phyloP scores from a whole-genome alignment of 805 yeast genomes.

The Zygotorulaspora chibaensis region DNA sequence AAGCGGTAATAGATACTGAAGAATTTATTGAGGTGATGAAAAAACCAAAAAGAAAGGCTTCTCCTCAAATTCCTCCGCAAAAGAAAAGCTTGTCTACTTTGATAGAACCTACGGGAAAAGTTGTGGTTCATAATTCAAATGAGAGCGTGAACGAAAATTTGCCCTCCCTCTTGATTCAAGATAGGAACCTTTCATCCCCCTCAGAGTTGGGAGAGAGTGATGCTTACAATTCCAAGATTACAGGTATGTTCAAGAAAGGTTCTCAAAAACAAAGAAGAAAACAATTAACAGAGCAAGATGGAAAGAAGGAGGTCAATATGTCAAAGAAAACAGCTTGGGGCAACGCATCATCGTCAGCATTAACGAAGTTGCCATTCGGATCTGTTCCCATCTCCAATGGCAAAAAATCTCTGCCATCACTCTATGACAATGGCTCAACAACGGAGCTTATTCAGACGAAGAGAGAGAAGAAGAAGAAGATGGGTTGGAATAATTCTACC shows the following conservation, averaged over 20 bases:
- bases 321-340: slow-evolving; percentile 26
- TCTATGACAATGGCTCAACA: slow-evolving; percentile 13
- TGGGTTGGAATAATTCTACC: slow-evolving; percentile 3
- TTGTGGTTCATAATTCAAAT: slow-evolving; percentile 16
- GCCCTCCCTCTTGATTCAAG: slow-evolving; percentile 15
- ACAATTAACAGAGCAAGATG: slow-evolving; percentile 6
- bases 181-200: background rate
- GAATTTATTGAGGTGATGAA: slow-evolving; percentile 22
- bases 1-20: slow-evolving; percentile 14
- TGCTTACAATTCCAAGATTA: slow-evolving; percentile 10
- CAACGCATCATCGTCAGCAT: slow-evolving; percentile 5
- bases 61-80: slow-evolving; percentile 2
- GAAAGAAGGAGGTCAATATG: background rate
- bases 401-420: slow-evolving; percentile 21
- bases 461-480: slow-evolving; percentile 7
- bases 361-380: background rate
- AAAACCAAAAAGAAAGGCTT: slow-evolving; percentile 15
- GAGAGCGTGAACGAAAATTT: slow-evolving; percentile 7
- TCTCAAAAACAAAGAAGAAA: slow-evolving; percentile 30
- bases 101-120: slow-evolving; percentile 8
- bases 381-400: slow-evolving; percentile 2
- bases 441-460: slow-evolving; percentile 8
- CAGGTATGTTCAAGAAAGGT: slow-evolving; percentile 24
- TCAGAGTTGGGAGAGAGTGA: slow-evolving; percentile 1
- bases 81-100: background rate